phyloP scores from a whole-genome alignment of 257 asterid genomes.

The Nicotiana otophora region DNA sequence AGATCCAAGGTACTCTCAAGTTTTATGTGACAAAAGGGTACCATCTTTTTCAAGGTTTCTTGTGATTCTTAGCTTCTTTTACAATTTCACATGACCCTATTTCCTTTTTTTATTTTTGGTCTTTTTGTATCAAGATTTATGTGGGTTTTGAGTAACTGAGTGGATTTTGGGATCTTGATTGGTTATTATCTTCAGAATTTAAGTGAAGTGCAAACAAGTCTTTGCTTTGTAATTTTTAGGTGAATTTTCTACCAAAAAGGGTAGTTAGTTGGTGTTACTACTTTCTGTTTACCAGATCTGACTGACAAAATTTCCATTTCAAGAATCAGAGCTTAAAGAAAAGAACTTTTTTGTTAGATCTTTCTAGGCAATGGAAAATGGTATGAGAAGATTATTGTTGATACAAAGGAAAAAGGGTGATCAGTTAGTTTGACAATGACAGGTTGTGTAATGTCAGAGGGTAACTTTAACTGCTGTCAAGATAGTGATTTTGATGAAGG shows the following conservation, averaged over 20 bases:
- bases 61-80: slow-evolving; percentile 56
- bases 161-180: slow-evolving; percentile 32
- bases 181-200: slow-evolving; percentile 7
- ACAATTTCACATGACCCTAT: slow-evolving; percentile 44
- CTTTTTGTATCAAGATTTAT: neutral
- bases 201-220: slow-evolving; percentile 25
- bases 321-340: neutral
- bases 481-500: slow-evolving; percentile 52
- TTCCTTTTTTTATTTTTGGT: neutral
- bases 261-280: slow-evolving; percentile 24
- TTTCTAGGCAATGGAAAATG: slow-evolving; percentile 34
- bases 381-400: slow-evolving; percentile 20
- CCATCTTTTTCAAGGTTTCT: slow-evolving; percentile 53
- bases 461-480: slow-evolving; percentile 29
- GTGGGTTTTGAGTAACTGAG: slow-evolving; percentile 26
- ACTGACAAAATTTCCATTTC: slow-evolving; percentile 20
- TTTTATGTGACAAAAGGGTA: slow-evolving; percentile 33
- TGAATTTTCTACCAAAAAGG: slow-evolving; percentile 25
- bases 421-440: slow-evolving; percentile 53
- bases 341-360: slow-evolving; percentile 2
- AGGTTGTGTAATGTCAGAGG: slow-evolving; percentile 32
- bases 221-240: slow-evolving; percentile 13
- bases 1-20: slow-evolving; percentile 79
- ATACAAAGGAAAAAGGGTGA: slow-evolving; percentile 20
- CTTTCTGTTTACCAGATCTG: slow-evolving; percentile 48